Conservation (phyloP, 164 flowering plant genomes). For the Aristolochia contorta region DNA sequence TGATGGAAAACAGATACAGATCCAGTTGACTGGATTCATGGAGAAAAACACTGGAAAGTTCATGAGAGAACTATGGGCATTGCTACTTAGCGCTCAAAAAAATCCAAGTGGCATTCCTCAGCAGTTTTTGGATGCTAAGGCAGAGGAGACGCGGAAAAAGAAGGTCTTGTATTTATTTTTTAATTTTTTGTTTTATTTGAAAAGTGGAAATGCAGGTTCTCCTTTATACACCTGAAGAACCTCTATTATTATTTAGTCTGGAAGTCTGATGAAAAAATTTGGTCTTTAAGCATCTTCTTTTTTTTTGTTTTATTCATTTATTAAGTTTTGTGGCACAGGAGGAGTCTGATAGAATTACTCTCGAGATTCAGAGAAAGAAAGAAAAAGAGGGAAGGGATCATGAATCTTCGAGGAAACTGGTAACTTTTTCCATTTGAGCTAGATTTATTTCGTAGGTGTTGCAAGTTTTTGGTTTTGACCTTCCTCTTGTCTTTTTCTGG, state of each 20-base stretch:
- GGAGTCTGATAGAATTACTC: conserved; percentile 58
- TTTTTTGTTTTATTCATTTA: too few species aligned
- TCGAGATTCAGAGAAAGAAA: conserved; percentile 64
- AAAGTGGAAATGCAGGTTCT: too few species aligned
- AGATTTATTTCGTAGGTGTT: conserved; percentile 21
- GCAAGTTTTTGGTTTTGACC: conserved; percentile 45
- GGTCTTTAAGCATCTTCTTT: not conserved
- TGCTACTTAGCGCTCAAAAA: conserved; percentile 83
- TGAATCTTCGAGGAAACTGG: conserved; percentile 55
- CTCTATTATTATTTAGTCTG: not conserved
- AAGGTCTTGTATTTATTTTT: conserved; percentile 34
- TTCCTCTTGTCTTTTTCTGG: conserved; percentile 50
- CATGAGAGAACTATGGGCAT: conserved; percentile 94
- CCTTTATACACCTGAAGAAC: not conserved
- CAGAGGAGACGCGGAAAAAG: conserved; percentile 71
- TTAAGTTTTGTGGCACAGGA: conserved; percentile 33
- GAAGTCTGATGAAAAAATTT: not conserved
- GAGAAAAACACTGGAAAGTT: conserved; percentile 95
- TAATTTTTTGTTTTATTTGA: not conserved
- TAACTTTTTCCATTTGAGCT: conserved; percentile 38
- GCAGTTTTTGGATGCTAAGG: conserved; percentile 91
- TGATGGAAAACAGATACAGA: conserved; percentile 91
- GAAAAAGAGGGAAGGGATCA: conserved; percentile 45
- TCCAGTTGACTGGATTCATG: conserved; percentile 92
- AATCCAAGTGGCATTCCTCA: conserved; percentile 94